These are phyloP conservation scores for Limnomonas spitsbergensis DNA, from an alignment of 139 green algal species.

Conservation along the genomic window DNA sequence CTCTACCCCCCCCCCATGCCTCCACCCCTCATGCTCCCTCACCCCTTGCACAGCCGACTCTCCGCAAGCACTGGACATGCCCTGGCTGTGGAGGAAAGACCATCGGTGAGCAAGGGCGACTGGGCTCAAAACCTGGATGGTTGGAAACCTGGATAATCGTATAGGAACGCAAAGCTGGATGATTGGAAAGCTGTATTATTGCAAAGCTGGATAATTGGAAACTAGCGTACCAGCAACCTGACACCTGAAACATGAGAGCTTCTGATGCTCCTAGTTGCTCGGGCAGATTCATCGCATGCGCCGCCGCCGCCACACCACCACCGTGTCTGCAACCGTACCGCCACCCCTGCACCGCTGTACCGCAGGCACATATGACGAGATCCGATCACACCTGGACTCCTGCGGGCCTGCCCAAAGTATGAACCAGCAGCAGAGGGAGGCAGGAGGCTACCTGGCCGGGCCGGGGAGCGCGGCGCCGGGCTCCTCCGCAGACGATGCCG, in stretches of 20 bases:
- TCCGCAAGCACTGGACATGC: slow-evolving; percentile 37
- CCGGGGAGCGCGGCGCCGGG: too few species aligned
- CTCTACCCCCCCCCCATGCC: background rate
- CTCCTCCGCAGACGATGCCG: too few species aligned
- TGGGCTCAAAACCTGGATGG: background rate
- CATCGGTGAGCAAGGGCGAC: background rate
- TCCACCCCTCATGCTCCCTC: background rate
- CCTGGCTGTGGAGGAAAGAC: slow-evolving; percentile 26
- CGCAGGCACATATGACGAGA: slow-evolving; percentile 22
- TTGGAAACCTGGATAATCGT: too few species aligned
- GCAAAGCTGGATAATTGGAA: background rate
- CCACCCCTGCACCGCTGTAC: background rate
- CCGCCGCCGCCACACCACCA: too few species aligned
- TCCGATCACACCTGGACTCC: background rate
- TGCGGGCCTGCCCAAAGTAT: background rate
- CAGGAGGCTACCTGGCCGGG: background rate
- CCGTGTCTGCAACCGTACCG: too few species aligned
- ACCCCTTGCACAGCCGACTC: slow-evolving; percentile 8
- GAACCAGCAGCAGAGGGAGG: background rate
- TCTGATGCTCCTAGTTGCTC: background rate
- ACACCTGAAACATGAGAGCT: background rate
- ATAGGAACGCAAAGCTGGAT: too few species aligned
- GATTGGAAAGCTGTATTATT: background rate
- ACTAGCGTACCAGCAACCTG: background rate
- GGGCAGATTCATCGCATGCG: background rate